Evolutionary conservation across 2,329 filamentous ascomycete species (phyloP).

Genomic region (Myriosclerotinia curreyana): DNA sequence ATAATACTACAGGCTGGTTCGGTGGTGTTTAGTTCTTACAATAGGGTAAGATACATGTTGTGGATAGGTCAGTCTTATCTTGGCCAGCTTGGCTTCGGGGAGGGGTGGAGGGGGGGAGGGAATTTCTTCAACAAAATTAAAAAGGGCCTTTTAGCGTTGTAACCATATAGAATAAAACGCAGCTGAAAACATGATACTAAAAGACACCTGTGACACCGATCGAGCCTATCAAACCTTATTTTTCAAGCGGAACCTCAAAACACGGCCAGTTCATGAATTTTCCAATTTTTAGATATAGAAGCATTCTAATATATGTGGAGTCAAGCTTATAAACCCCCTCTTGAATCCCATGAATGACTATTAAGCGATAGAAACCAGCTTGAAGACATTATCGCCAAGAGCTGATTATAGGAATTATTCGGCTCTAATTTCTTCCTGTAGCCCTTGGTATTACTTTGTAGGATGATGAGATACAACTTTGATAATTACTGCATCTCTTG

Average conservation of each 20-base stretch:
- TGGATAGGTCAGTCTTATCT: constrained; percentile 8
- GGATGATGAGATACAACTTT: neutral
- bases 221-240: constrained; percentile 3
- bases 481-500: constrained; percentile 1
- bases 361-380: neutral
- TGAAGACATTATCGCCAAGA: constrained; percentile 17
- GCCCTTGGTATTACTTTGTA: constrained; percentile 13
- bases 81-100: constrained; percentile 15
- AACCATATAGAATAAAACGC: constrained; percentile 9
- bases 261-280: neutral
- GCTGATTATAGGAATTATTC: constrained; percentile 17
- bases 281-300: neutral
- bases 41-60: constrained; percentile 5
- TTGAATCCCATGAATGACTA: neutral
- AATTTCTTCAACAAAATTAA: constrained; percentile 4
- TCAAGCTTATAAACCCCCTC: neutral
- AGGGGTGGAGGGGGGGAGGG: too few species aligned
- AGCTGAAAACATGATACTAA: constrained; percentile 13
- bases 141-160: constrained; percentile 18
- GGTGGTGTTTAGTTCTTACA: neutral
- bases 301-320: neutral
- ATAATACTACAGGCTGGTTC: neutral
- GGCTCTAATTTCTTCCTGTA: constrained; percentile 2
- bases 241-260: neutral
- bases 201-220: neutral